Percentiles rank a stretch among this genome's conserved stretches.
Conservation (phyloP, 2,329 filamentous ascomycete species). For the Penicillium sp. region DNA sequence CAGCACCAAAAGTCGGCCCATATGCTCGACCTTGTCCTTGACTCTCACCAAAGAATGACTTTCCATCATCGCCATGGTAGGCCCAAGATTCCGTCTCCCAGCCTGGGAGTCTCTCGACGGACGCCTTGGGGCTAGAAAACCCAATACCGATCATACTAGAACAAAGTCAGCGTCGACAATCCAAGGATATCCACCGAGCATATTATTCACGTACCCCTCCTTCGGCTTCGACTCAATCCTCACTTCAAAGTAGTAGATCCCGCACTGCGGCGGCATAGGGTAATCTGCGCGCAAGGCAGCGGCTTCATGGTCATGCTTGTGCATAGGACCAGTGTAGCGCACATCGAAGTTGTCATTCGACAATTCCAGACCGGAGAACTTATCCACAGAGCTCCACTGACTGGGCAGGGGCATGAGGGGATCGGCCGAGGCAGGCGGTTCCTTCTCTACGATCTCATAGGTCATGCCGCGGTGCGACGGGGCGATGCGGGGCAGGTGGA, state of each 20-base stretch:
- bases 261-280: conserved; percentile 82
- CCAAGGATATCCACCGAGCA: not conserved
- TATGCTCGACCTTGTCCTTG: conserved; percentile 56
- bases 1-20: conserved; percentile 58
- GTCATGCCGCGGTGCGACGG: conserved; percentile 73
- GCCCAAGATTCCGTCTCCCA: conserved; percentile 67
- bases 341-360: conserved; percentile 71
- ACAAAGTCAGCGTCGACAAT: conserved; percentile 9
- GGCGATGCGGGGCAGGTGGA: conserved; percentile 57
- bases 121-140: conserved; percentile 59
- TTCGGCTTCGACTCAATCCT: conserved; percentile 65
- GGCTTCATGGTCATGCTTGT: conserved; percentile 69
- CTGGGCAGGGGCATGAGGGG: conserved; percentile 69
- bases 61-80: conserved; percentile 66
- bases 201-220: conserved; percentile 55
- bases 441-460: conserved; percentile 79
- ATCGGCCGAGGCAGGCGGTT: conserved; percentile 59
- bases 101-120: conserved; percentile 60
- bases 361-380: conserved; percentile 70
- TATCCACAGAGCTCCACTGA: conserved; percentile 78
- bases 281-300: conserved; percentile 79
- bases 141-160: conserved; percentile 53
- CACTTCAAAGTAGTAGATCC: conserved; percentile 90
- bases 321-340: conserved; percentile 55
- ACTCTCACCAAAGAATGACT: conserved; percentile 59